phyloP scores from a whole-genome alignment of 768 basidiomycete genomes.

The Postia placenta region DNA sequence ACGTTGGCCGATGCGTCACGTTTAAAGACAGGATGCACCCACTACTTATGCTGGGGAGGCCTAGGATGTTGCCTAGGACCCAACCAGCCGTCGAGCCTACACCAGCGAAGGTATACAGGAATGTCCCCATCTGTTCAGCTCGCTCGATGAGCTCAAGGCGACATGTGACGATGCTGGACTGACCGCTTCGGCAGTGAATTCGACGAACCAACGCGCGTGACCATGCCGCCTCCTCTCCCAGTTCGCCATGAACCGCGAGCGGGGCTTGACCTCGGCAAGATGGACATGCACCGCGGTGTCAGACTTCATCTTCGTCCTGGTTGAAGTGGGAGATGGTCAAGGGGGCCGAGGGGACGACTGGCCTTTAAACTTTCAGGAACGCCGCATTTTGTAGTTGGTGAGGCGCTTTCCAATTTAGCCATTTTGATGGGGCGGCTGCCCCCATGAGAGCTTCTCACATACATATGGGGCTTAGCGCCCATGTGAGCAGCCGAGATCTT shows the following conservation, averaged over 20 bases:
- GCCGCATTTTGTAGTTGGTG: too few species aligned
- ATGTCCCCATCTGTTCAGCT: conserved; percentile 16
- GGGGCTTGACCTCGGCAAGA: neutral
- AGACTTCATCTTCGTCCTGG: neutral
- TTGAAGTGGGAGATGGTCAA: neutral
- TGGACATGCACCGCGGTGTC: neutral
- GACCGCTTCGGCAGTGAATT: conserved; percentile 25
- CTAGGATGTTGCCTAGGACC: conserved; percentile 22
- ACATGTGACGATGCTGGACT: conserved; percentile 4
- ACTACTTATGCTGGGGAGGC: conserved; percentile 24
- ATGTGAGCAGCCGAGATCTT: too few species aligned
- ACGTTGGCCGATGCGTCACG: neutral
- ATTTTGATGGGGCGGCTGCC: too few species aligned
- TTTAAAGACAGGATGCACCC: conserved; percentile 12
- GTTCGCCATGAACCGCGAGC: neutral
- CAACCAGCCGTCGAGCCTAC: conserved; percentile 27
- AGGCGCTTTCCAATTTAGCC: too few species aligned
- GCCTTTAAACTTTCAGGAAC: too few species aligned
- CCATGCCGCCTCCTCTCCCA: conserved; percentile 1
- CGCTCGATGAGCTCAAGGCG: neutral
- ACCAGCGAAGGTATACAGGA: conserved; percentile 23
- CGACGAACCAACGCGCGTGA: conserved; percentile 15
- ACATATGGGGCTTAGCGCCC: too few species aligned
- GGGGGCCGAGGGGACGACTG: neutral
- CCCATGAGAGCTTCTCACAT: too few species aligned